A percentile compares a stretch with the other conserved stretches of the same genome.
Conservation (phyloP, 306 rosid genomes). For the Sesbania bispinosa region DNA sequence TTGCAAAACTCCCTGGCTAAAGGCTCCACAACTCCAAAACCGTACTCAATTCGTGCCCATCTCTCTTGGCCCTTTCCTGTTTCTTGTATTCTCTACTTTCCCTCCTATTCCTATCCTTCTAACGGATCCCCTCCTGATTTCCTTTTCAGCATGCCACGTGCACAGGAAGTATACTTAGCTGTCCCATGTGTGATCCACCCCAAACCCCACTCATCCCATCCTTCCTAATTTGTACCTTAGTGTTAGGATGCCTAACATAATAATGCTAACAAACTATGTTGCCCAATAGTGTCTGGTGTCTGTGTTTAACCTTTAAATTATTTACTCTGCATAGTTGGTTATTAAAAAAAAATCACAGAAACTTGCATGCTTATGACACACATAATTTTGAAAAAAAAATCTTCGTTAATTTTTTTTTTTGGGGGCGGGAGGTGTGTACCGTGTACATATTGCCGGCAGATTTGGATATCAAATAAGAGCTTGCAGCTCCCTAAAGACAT, state of each 20-base stretch:
- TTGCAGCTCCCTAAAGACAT: no score
- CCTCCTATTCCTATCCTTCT: not conserved
- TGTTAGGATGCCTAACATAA: not conserved
- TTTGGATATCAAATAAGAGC: no score
- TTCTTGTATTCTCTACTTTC: not conserved
- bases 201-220: not conserved
- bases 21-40: not conserved
- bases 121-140: not conserved
- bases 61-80: no score
- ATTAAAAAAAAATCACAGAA: no score
- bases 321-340: not conserved
- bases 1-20: not conserved
- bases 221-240: not conserved
- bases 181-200: not conserved
- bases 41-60: no score
- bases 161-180: not conserved
- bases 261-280: not conserved
- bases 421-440: no score
- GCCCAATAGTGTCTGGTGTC: not conserved
- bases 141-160: not conserved
- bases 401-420: no score
- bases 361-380: no score
- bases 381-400: no score
- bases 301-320: not conserved
- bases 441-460: not conserved